Percentiles rank a stretch among this genome's conserved stretches.
Evolutionary conservation across 2,329 filamentous ascomycete genomes (phyloP).

Genomic region (Gnomoniopsis sp.): DNA sequence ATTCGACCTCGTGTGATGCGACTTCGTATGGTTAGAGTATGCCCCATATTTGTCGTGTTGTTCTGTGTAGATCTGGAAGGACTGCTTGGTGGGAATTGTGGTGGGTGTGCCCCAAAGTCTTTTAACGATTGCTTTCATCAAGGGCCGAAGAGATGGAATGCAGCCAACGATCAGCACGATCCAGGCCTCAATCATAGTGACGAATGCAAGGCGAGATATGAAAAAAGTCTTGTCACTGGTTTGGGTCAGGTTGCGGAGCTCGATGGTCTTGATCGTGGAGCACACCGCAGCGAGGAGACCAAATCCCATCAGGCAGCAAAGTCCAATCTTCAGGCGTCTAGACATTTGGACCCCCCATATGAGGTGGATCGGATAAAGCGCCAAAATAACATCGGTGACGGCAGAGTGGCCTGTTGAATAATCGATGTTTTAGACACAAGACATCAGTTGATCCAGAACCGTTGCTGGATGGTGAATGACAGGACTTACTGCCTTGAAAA

Average conservation of each 20-base stretch:
- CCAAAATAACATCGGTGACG: background rate
- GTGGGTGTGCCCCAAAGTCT: background rate
- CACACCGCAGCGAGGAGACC: constrained; percentile 3
- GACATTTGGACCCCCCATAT: background rate
- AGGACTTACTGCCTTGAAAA: constrained; percentile 8
- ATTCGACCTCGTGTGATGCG: background rate
- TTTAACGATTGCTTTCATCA: background rate
- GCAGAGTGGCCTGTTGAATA: constrained; percentile 3
- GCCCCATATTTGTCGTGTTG: constrained; percentile 1
- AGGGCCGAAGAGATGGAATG: background rate
- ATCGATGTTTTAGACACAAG: too few relatives aligned
- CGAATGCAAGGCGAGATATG: background rate
- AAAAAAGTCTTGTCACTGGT: background rate
- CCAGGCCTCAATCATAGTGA: constrained; percentile 5
- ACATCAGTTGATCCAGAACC: too few relatives aligned
- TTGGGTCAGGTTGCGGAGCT: background rate
- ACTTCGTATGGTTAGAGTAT: background rate
- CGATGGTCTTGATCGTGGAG: background rate
- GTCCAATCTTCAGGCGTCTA: constrained; percentile 3
- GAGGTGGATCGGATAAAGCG: constrained; percentile 6
- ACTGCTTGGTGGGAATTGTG: background rate
- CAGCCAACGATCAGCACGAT: constrained; percentile 7
- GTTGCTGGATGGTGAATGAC: background rate
- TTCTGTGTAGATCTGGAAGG: background rate
- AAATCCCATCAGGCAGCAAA: background rate